These are phyloP conservation scores for Sporothrix phasma DNA, from an alignment of 2,329 filamentous ascomycete genomes.

Conservation along the genomic window DNA sequence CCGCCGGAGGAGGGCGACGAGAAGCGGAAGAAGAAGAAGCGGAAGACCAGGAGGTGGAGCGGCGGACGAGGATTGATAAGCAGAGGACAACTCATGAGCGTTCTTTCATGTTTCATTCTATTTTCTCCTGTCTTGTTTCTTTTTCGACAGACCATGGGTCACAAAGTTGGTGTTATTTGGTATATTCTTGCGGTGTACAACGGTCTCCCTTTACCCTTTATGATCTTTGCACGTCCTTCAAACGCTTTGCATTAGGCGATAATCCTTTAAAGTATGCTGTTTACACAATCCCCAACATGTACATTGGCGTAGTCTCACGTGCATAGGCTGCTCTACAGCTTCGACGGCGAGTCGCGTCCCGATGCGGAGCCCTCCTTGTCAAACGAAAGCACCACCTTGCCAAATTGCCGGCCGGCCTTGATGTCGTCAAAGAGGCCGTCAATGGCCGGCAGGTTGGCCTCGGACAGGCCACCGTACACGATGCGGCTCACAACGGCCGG, in stretches of 20 bases:
- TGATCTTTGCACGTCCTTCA: background rate
- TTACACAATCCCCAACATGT: background rate
- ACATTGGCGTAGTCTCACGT: background rate
- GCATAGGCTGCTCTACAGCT: slow-evolving; percentile 28
- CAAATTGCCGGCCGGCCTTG: slow-evolving; percentile 77
- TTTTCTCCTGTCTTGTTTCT: background rate
- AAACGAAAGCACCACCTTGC: slow-evolving; percentile 78
- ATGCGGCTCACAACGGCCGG: slow-evolving; percentile 66
- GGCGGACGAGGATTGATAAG: background rate
- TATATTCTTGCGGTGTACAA: background rate
- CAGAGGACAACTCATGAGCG: background rate
- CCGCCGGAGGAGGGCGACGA: slow-evolving; percentile 69
- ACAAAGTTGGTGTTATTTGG: background rate
- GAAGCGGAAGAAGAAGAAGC: slow-evolving; percentile 48
- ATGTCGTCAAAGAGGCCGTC: slow-evolving; percentile 80
- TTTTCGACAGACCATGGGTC: background rate
- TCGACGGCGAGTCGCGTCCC: slow-evolving; percentile 24
- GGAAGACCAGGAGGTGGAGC: slow-evolving; percentile 19
- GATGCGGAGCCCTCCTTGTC: slow-evolving; percentile 21
- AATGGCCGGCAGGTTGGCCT: slow-evolving; percentile 70
- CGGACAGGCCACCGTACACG: slow-evolving; percentile 44
- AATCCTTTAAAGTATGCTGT: background rate
- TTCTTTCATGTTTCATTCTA: background rate
- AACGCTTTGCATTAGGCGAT: background rate
- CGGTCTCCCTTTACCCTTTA: background rate